Conservation (phyloP, 2,329 filamentous ascomycete genomes). For the Biscogniauxia mediterranea region DNA sequence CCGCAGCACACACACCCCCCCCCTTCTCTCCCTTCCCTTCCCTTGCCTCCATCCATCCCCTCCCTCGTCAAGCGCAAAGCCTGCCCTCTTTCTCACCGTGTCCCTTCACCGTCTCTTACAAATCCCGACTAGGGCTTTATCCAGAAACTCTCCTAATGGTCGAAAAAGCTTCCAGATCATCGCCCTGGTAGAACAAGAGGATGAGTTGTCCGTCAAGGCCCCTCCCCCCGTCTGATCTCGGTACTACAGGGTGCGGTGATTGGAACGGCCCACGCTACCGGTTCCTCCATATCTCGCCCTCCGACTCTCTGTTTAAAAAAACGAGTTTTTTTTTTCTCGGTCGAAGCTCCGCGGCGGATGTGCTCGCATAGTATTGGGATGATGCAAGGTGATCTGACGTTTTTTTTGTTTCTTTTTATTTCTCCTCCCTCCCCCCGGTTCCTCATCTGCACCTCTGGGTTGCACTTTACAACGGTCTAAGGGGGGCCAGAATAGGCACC, state of each 20-base stretch:
- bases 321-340: slow-evolving; percentile 11
- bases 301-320: slow-evolving; percentile 18
- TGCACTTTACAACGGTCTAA: slow-evolving; percentile 12
- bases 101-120: slow-evolving; percentile 11
- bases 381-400: slow-evolving; percentile 22
- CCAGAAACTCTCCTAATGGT: slow-evolving; percentile 13
- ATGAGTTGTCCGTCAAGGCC: slow-evolving; percentile 22
- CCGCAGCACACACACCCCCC: slow-evolving; percentile 14
- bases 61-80: slow-evolving; percentile 2
- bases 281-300: not conserved
- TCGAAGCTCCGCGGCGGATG: slow-evolving; percentile 23
- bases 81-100: slow-evolving; percentile 2
- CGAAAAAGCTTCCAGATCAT: slow-evolving; percentile 4
- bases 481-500: slow-evolving; percentile 1
- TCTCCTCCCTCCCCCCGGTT: not conserved
- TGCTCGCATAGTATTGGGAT: slow-evolving; percentile 21
- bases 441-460: slow-evolving; percentile 20
- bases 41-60: not conserved
- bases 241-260: slow-evolving; percentile 22
- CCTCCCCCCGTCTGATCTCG: slow-evolving; percentile 15
- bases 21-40: slow-evolving; percentile 20
- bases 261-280: slow-evolving; percentile 23
- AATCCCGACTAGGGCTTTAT: slow-evolving; percentile 15
- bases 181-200: slow-evolving; percentile 20
- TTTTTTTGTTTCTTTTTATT: slow-evolving; percentile 12